These are phyloP conservation scores for Rhamnella rubrinervis DNA, from an alignment of 331 rosid species.

Conservation along the genomic window DNA sequence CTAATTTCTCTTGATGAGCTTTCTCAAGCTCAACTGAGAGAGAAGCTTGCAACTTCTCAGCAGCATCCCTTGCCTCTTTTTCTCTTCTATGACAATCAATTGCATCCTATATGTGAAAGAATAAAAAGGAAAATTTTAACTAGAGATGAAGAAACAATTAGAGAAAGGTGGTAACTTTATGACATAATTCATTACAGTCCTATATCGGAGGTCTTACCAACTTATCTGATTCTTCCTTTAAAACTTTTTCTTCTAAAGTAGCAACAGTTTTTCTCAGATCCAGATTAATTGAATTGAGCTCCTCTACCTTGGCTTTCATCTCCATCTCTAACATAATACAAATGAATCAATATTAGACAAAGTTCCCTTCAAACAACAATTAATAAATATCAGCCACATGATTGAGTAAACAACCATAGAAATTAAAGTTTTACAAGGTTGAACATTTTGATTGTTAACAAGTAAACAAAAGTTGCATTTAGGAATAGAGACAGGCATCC, in stretches of 20 bases:
- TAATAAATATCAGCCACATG: background rate
- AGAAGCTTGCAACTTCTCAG: conserved; percentile 49
- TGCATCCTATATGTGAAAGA: conserved; percentile 52
- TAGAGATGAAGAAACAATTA: background rate
- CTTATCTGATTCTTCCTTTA: conserved; percentile 63
- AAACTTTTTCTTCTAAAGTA: conserved; percentile 54
- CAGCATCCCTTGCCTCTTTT: conserved; percentile 55
- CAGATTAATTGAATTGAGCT: conserved; percentile 38
- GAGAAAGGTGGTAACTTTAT: background rate
- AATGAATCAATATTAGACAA: conserved; percentile 9
- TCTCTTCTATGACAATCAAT: conserved; percentile 46
- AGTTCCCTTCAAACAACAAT: background rate
- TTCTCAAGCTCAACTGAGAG: conserved; percentile 50
- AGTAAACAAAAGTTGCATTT: background rate
- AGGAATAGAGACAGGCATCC: background rate
- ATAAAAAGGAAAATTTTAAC: background rate
- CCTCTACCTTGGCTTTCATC: conserved; percentile 54
- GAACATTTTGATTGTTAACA: background rate
- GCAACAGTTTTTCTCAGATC: conserved; percentile 46
- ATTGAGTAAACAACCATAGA: background rate
- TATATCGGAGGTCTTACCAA: conserved; percentile 48
- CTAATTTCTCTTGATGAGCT: conserved; percentile 41
- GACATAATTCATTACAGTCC: conserved; percentile 21
- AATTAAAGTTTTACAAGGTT: background rate
- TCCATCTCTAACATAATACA: conserved; percentile 55